Conservation (phyloP, 208 protist species). For the Trypanosomatidae sp. region DNA sequence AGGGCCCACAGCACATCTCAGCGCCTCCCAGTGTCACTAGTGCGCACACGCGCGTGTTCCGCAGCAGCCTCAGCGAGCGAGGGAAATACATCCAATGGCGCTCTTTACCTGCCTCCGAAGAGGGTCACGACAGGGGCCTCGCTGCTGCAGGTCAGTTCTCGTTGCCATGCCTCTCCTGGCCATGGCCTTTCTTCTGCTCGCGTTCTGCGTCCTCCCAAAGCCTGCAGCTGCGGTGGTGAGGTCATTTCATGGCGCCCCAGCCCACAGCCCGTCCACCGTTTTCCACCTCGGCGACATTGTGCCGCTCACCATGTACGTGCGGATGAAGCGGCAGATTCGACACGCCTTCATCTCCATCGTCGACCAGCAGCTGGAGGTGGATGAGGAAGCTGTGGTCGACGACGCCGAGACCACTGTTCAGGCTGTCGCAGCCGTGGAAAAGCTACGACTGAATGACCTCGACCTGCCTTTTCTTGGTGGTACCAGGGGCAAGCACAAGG, state of each 20-base stretch:
- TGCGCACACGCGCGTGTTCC: neutral
- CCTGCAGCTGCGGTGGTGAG: neutral
- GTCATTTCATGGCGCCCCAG: neutral
- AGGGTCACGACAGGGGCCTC: neutral
- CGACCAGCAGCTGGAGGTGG: slow-evolving; percentile 2
- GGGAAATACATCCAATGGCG: neutral
- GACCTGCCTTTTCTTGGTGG: slow-evolving; percentile 12
- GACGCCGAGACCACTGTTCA: slow-evolving; percentile 21
- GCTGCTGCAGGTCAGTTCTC: neutral
- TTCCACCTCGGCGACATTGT: slow-evolving; percentile 49
- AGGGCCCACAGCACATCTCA: neutral
- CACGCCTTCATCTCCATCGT: slow-evolving; percentile 16
- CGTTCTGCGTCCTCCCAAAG: neutral
- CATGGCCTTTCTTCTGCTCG: neutral
- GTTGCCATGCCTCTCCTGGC: neutral
- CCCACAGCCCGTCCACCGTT: slow-evolving; percentile 1
- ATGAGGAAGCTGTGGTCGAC: slow-evolving; percentile 9
- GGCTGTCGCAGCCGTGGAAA: slow-evolving; percentile 6
- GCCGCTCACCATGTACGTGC: slow-evolving; percentile 66
- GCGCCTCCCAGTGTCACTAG: neutral
- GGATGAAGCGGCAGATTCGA: slow-evolving; percentile 31
- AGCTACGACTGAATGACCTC: slow-evolving; percentile 13
- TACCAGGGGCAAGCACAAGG: slow-evolving; percentile 26
- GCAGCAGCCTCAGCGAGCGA: neutral
- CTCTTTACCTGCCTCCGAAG: neutral